phyloP scores from a whole-genome alignment of 306 rosid species.

The Mimosa bimucronata region DNA sequence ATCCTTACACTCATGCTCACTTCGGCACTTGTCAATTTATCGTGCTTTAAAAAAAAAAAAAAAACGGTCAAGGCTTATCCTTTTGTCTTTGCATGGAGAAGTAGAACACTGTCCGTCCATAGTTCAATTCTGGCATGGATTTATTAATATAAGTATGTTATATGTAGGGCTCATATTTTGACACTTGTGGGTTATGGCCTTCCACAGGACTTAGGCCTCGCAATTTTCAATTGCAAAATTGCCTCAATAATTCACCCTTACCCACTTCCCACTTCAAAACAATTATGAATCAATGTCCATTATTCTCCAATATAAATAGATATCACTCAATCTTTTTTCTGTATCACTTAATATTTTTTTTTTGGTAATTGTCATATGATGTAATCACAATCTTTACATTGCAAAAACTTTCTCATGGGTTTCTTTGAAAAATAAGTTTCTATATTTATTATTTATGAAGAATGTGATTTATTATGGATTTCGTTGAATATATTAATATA shows the following conservation, averaged over 20 bases:
- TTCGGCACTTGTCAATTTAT: too few relatives aligned
- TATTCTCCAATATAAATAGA: not conserved
- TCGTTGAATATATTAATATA: not conserved
- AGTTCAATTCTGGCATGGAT: constrained; percentile 28
- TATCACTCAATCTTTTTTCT: too few relatives aligned
- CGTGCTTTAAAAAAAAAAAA: too few relatives aligned
- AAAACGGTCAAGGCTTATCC: not conserved
- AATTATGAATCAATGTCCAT: not conserved
- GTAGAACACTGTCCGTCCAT: constrained; percentile 25
- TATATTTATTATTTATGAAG: not conserved
- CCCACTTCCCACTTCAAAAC: constrained; percentile 13
- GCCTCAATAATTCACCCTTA: constrained; percentile 22
- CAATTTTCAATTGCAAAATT: constrained; percentile 3
- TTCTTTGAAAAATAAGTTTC: too few relatives aligned
- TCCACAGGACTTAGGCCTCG: not conserved
- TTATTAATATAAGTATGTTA: constrained; percentile 19
- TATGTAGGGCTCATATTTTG: constrained; percentile 32
- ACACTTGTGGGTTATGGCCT: constrained; percentile 38
- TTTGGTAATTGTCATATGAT: too few relatives aligned
- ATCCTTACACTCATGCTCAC: too few relatives aligned
- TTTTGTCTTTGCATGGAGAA: constrained; percentile 27
- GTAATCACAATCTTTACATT: too few relatives aligned
- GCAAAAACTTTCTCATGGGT: too few relatives aligned
- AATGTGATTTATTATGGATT: not conserved
- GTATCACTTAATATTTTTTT: too few relatives aligned